phyloP scores from a whole-genome alignment of 306 rosid genomes.

The Ammopiptanthus mongolicus region DNA sequence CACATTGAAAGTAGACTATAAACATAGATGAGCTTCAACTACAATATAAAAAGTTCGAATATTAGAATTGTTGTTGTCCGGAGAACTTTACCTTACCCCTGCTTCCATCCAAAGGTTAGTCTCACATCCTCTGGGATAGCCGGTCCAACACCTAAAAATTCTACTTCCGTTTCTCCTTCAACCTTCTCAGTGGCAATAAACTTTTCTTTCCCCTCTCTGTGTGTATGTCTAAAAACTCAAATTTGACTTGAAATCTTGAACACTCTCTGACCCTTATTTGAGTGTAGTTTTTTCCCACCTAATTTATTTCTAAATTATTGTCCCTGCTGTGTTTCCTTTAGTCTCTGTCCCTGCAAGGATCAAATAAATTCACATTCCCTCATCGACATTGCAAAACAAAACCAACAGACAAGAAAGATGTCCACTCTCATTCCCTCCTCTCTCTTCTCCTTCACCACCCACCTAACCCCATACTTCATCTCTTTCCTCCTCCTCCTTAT shows the following conservation, averaged over 20 bases:
- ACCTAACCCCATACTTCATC: conserved; percentile 33
- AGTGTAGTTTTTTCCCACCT: conserved; percentile 19
- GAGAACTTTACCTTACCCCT: too few relatives aligned
- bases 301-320: not conserved
- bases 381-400: not conserved
- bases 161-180: too few relatives aligned
- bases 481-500: conserved; percentile 36
- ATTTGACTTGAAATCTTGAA: conserved; percentile 8
- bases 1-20: too few relatives aligned
- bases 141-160: too few relatives aligned
- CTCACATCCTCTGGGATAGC: too few relatives aligned
- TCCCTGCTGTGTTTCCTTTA: not conserved
- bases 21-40: too few relatives aligned
- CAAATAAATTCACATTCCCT: not conserved
- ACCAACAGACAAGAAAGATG: not conserved
- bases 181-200: too few relatives aligned
- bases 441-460: not conserved
- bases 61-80: too few relatives aligned
- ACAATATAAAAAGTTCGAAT: too few relatives aligned
- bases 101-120: too few relatives aligned
- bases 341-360: not conserved
- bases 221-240: too few relatives aligned
- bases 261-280: not conserved
- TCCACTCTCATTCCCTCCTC: not conserved
- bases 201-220: not conserved